These are phyloP conservation scores for Aspergillus quadricinctus DNA, from an alignment of 2,329 filamentous ascomycete genomes.

Conservation along the genomic window DNA sequence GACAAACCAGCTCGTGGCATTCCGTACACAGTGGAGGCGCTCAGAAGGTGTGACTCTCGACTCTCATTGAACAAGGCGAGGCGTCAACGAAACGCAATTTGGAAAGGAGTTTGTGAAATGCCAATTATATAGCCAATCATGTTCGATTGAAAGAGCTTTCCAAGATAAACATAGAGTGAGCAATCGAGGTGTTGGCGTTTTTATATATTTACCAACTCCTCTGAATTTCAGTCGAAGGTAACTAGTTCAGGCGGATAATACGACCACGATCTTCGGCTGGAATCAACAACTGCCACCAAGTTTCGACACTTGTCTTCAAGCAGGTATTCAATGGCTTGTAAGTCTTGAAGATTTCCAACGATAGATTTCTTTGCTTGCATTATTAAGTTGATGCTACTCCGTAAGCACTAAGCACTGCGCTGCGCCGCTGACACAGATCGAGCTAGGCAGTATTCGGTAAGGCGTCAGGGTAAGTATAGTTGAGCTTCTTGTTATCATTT, in stretches of 20 bases:
- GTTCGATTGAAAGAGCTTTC: not conserved
- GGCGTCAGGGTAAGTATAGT: not conserved
- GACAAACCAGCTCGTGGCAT: conserved; percentile 11
- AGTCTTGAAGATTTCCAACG: too few species aligned
- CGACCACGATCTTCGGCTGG: not conserved
- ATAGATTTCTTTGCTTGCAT: not conserved
- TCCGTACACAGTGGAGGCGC: not conserved
- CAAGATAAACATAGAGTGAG: not conserved
- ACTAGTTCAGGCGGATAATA: not conserved
- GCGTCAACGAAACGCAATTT: not conserved
- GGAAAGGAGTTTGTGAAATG: not conserved
- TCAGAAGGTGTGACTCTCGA: not conserved
- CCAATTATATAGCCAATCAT: not conserved
- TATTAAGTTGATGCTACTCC: too few species aligned
- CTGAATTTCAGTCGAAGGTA: not conserved
- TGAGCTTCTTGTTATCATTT: not conserved
- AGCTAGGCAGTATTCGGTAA: not conserved
- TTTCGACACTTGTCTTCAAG: not conserved
- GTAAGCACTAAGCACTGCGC: not conserved
- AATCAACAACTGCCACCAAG: not conserved
- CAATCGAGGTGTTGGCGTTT: not conserved
- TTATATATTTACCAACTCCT: not conserved
- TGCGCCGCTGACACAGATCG: not conserved
- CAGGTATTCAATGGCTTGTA: not conserved
- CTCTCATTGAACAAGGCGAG: not conserved